Evolutionary conservation across 306 rosid species (phyloP).

Genomic region (Coriaria nepalensis): DNA sequence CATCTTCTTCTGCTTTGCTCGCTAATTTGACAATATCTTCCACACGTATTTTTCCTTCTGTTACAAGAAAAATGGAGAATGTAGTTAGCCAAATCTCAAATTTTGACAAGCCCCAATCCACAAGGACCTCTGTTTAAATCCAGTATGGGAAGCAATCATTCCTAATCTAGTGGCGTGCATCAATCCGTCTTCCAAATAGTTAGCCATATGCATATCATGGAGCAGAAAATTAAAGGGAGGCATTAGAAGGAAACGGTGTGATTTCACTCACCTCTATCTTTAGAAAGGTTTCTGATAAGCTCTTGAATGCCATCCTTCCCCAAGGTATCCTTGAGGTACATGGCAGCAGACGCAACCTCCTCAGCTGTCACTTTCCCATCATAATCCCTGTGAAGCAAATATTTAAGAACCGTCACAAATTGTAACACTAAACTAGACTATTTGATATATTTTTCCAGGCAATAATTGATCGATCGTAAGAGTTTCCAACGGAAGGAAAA

Average conservation of each 20-base stretch:
- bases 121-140: not conserved
- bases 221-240: not conserved
- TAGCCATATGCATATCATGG: not conserved
- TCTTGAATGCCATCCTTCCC: constrained; percentile 94
- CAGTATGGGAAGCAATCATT: not conserved
- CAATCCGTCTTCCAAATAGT: not conserved
- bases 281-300: constrained; percentile 77
- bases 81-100: not conserved
- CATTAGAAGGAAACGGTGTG: not conserved
- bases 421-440: no score
- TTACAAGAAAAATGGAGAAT: constrained; percentile 9
- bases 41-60: constrained; percentile 90
- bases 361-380: constrained; percentile 96
- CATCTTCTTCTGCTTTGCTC: constrained; percentile 44
- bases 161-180: not conserved
- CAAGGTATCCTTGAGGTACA: constrained; percentile 74
- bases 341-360: constrained; percentile 93
- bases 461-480: no score
- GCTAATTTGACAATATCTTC: constrained; percentile 89
- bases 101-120: not conserved
- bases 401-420: not conserved
- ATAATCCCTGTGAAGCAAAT: constrained; percentile 47
- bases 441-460: no score
- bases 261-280: constrained; percentile 48
- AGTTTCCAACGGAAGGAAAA: no score